These are phyloP conservation scores for Bipolaris victoriae DNA, from an alignment of 2,329 filamentous ascomycete genomes.

Conservation along the genomic window DNA sequence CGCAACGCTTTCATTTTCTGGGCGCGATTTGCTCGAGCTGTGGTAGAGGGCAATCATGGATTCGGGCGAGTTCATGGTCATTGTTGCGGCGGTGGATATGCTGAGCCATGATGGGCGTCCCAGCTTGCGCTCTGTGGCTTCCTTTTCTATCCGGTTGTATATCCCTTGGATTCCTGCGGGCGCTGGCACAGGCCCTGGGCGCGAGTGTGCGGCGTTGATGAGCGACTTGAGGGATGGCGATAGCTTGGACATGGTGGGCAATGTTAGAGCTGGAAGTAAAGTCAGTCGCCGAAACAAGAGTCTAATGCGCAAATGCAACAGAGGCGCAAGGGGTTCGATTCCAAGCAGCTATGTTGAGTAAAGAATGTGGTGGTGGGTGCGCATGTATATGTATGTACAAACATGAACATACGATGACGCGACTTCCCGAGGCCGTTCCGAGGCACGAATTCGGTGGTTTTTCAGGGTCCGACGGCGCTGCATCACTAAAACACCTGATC, in stretches of 20 bases:
- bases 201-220: constrained; percentile 44
- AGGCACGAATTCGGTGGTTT: constrained; percentile 12
- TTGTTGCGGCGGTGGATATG: constrained; percentile 71
- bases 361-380: background rate
- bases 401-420: constrained; percentile 5
- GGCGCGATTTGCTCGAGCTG: constrained; percentile 35
- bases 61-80: constrained; percentile 85
- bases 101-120: constrained; percentile 47
- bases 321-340: background rate
- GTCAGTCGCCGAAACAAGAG: background rate
- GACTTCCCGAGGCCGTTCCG: constrained; percentile 13
- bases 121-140: constrained; percentile 39
- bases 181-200: constrained; percentile 44
- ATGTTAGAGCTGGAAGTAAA: background rate
- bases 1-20: constrained; percentile 50
- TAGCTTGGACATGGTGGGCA: constrained; percentile 43
- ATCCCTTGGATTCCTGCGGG: constrained; percentile 40
- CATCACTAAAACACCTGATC: background rate
- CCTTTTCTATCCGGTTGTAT: constrained; percentile 41
- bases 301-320: background rate
- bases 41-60: constrained; percentile 70
- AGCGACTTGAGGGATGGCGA: constrained; percentile 45
- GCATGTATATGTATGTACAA: constrained; percentile 7
- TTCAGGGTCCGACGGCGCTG: constrained; percentile 7
- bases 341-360: background rate